A percentile compares a stretch with the other conserved stretches of the same genome.
Conservation (phyloP, 306 rosid genomes). For the Argentina anserina region DNA sequence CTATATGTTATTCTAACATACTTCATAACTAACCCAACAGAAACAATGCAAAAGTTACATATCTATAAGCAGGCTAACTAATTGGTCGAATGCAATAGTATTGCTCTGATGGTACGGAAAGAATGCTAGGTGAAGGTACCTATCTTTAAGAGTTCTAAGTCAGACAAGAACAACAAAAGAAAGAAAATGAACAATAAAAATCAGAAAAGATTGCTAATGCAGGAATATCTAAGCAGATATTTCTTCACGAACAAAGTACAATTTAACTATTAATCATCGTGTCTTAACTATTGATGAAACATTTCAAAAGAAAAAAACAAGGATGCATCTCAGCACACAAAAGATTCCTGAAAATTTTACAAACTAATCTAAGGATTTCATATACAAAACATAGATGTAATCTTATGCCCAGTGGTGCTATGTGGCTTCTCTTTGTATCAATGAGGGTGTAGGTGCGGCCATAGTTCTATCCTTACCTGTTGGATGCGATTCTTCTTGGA, state of each 20-base stretch:
- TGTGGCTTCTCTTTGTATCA: constrained; percentile 48
- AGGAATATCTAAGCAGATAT: not conserved
- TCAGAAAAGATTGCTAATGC: not conserved
- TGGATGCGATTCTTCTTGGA: constrained; percentile 48
- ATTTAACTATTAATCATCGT: not conserved
- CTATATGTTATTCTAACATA: not conserved
- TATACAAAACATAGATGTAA: not conserved
- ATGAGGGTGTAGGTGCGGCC: constrained; percentile 62
- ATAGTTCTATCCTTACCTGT: constrained; percentile 51
- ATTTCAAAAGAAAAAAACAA: constrained; percentile 5
- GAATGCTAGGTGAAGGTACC: not conserved
- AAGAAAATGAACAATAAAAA: not conserved
- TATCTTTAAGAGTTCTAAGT: not conserved
- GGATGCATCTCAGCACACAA: constrained; percentile 11
- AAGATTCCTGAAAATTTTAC: not conserved
- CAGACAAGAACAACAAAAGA: not conserved
- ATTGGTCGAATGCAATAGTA: not conserved
- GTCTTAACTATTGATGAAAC: constrained; percentile 4
- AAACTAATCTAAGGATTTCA: not conserved
- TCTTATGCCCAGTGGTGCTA: constrained; percentile 7
- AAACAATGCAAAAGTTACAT: not conserved
- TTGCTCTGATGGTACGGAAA: not conserved
- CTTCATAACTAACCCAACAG: not conserved
- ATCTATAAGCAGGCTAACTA: not conserved
- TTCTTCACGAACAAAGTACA: not conserved